Base-by-base conservation (phyloP, 495 filamentous ascomycete species). In the Lentithecium fluviatile region DNA sequence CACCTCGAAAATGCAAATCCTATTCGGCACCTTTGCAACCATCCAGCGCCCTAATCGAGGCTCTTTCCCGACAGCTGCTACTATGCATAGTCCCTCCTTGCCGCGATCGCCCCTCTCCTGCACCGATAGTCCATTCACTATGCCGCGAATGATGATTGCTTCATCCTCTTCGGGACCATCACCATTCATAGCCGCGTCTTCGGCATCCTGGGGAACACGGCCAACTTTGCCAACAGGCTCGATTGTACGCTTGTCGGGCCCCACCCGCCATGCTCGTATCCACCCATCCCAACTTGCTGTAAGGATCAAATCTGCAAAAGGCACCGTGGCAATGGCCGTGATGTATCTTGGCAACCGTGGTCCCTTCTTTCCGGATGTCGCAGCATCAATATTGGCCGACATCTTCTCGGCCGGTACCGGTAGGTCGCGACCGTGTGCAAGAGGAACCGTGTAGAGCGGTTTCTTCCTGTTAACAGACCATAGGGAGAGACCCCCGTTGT, bases 391-490 rank as follows among this genome's bases (percentile, higher is more conserved):
- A 69, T 95, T 89, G 8, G 90, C 88, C 0, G 85, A 90, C 7
- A 84, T 79, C 61, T 92, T 82, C 12, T 84, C 79, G 0, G 82
- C 77, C 12, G 70, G 69, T 26, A 93, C 74, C 0, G 88, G 82
- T 0, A 82, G 78, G 49, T 94, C 88, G 29, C 92, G 74, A 24
- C 94, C 94, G 73, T 98, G 94, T 4, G 94, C 90, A 46, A 89
- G 78, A 1, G 84, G 80, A 15, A 94, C 71, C 2, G 86, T 88
- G 75, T 86, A 85, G n/a, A 97, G 74, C 0, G 95, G 86, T 72
- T 98, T 98, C 81, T 98, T 98, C 74, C 94, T 95, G 68, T 94
- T 85, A 36, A 91, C 75, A 40, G 82, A 86, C 93, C 93, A 98
- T n/a, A 98, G 81, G 2, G 83, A 86, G 34, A 98, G 50, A n/a